A percentile compares a stretch with the other conserved stretches of the same genome.
phyloP scores from a whole-genome alignment of 225 moss, liverwort and hornwort species.

The Thuidium tamariscinum region DNA sequence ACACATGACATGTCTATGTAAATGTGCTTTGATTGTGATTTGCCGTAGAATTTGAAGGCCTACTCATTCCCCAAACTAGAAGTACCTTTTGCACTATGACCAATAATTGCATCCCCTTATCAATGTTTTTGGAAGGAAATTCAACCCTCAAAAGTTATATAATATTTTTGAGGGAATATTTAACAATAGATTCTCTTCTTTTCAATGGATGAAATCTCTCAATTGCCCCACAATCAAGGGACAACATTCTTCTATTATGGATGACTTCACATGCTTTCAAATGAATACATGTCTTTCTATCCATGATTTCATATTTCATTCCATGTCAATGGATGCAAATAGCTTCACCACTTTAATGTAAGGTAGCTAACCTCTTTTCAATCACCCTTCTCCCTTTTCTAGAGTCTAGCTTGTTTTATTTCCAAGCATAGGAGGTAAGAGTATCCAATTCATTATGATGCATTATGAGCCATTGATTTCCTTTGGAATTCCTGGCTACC shows the following conservation, averaged over 20 bases:
- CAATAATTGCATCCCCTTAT: neutral
- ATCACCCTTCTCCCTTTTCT: too few species aligned
- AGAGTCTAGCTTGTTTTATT: too few species aligned
- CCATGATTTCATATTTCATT: neutral
- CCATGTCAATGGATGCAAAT: neutral
- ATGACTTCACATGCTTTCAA: neutral
- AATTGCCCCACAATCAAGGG: neutral
- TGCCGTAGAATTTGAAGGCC: neutral
- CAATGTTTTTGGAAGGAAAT: fast-evolving
- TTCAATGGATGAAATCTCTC: neutral
- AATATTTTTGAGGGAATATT: neutral
- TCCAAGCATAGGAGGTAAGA: too few species aligned
- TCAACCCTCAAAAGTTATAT: fast-evolving
- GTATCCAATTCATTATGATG: too few species aligned
- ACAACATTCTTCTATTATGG: neutral
- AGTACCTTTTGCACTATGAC: neutral
- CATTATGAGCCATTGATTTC: too few species aligned
- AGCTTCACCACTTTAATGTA: too few species aligned
- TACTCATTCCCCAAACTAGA: neutral
- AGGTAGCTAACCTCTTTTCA: too few species aligned
- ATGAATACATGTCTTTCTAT: neutral
- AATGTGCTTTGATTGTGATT: neutral
- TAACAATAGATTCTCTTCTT: neutral
- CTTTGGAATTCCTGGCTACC: too few species aligned
- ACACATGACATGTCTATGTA: fast-evolving